A percentile compares a stretch with the other conserved stretches of the same genome.
Evolutionary conservation across 768 basidiomycete genomes (phyloP).

Genomic region (Hygrophorus pudorinus): DNA sequence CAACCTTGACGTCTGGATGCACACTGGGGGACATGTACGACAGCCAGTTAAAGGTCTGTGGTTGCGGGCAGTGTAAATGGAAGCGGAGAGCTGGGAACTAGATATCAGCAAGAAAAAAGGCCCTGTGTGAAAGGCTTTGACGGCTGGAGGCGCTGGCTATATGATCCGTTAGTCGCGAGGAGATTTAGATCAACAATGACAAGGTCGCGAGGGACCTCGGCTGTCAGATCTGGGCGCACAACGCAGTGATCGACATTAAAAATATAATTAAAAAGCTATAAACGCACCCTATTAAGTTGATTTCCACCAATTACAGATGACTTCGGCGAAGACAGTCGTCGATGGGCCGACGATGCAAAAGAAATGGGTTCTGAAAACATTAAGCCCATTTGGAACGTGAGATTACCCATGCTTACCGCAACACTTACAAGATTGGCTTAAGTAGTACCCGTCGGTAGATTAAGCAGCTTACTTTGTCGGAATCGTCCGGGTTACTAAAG

Average conservation of each 20-base stretch:
- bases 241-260: not conserved
- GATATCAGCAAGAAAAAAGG: conserved; percentile 6
- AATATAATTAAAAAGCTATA: not conserved
- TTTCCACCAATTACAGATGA: too few species aligned
- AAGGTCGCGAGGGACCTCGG: conserved; percentile 11
- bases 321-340: too few species aligned
- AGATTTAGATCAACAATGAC: not conserved
- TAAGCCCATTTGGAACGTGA: not conserved
- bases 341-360: too few species aligned
- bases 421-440: too few species aligned
- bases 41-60: conserved; percentile 23
- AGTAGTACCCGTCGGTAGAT: too few species aligned
- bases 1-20: conserved; percentile 35
- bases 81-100: not conserved
- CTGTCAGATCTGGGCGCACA: not conserved
- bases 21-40: conserved; percentile 14
- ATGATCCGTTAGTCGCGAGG: conserved; percentile 4
- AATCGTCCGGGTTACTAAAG: too few species aligned
- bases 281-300: too few species aligned
- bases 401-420: too few species aligned
- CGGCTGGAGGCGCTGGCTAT: too few species aligned
- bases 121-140: conserved; percentile 16
- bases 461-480: too few species aligned
- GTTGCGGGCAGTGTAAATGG: conserved; percentile 22
- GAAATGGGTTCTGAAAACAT: not conserved